These are phyloP conservation scores for Colletotrichum sp. DNA, from an alignment of 2,329 filamentous ascomycete genomes.

Conservation along the genomic window DNA sequence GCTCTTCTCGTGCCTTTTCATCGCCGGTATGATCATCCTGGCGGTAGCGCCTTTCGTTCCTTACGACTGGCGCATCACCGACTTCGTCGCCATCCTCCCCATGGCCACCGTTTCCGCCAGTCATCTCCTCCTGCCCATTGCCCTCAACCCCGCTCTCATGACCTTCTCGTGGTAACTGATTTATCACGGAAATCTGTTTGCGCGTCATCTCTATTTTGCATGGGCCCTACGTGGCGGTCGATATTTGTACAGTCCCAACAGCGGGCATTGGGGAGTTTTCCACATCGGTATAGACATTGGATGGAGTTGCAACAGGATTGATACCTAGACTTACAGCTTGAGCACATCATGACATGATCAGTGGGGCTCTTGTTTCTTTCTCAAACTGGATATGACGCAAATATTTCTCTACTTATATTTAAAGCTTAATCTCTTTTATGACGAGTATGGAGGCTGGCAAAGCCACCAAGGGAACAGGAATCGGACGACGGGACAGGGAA, in stretches of 20 bases:
- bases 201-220: neutral
- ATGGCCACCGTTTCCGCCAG: constrained; percentile 73
- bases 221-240: constrained; percentile 1
- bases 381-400: neutral
- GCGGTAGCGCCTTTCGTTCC: constrained; percentile 69
- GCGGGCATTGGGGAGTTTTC: constrained; percentile 2
- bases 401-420: neutral
- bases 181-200: neutral
- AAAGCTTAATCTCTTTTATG: constrained; percentile 1
- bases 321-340: constrained; percentile 15
- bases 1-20: constrained; percentile 61
- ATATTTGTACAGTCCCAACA: constrained; percentile 7
- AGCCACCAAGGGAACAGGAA: neutral
- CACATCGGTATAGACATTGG: constrained; percentile 15
- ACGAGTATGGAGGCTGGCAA: neutral
- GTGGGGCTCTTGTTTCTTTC: neutral
- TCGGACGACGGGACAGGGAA: neutral
- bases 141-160: constrained; percentile 80
- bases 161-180: constrained; percentile 72
- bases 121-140: constrained; percentile 74
- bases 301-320: constrained; percentile 16
- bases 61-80: constrained; percentile 67
- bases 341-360: constrained; percentile 4
- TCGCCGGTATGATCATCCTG: constrained; percentile 67
- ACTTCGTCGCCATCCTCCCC: constrained; percentile 78